A percentile compares a stretch with the other conserved stretches of the same genome.
Conservation (phyloP, 2,329 filamentous ascomycete genomes). For the Colletotrichum lupini region DNA sequence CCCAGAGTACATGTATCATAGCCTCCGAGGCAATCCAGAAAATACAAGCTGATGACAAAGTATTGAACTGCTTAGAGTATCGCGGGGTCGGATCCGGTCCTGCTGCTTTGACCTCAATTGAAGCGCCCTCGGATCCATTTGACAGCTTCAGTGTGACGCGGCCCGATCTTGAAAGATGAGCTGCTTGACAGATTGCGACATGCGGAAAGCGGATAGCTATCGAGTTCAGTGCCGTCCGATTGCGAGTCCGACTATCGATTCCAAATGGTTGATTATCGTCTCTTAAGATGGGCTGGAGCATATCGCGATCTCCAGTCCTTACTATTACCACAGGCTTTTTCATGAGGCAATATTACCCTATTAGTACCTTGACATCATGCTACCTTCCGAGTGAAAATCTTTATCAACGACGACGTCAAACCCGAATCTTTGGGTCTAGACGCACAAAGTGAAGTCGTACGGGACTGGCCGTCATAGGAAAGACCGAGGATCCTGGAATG, state of each 20-base stretch:
- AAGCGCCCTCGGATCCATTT: neutral
- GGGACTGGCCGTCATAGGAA: neutral
- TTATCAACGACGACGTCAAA: neutral
- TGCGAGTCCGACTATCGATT: neutral
- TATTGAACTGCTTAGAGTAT: neutral
- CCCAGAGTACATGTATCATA: neutral
- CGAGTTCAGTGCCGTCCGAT: neutral
- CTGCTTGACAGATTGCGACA: neutral
- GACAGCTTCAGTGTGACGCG: neutral
- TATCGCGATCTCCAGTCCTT: too few relatives aligned
- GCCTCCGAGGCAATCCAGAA: neutral
- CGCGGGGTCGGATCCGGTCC: neutral
- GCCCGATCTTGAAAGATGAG: neutral
- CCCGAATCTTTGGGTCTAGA: neutral
- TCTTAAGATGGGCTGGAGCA: neutral
- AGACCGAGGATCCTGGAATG: neutral
- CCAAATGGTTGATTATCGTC: neutral
- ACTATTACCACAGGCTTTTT: too few relatives aligned
- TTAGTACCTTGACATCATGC: too few relatives aligned
- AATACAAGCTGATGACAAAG: neutral
- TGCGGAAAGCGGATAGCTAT: neutral
- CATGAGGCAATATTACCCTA: too few relatives aligned
- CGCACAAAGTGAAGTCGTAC: neutral
- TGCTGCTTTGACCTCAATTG: neutral
- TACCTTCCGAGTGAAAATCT: neutral